These are phyloP conservation scores for Colletotrichum brevisporum DNA, from an alignment of 2,329 filamentous ascomycete genomes.

Conservation along the genomic window DNA sequence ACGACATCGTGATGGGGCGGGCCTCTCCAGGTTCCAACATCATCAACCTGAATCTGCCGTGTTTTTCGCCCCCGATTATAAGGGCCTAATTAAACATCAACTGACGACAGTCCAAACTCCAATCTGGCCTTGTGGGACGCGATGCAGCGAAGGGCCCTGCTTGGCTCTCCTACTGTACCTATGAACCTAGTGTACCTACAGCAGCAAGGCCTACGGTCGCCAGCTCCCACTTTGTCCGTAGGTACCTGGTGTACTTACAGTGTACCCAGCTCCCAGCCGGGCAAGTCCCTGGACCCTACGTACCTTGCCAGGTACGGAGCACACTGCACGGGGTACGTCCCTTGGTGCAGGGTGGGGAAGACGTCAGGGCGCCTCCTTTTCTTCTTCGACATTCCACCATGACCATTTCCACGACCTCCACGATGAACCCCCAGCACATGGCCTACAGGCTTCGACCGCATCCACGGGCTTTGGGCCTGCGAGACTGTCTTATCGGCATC, in stretches of 20 bases:
- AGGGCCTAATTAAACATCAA: slow-evolving; percentile 16
- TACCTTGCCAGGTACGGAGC: neutral
- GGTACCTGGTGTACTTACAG: no score
- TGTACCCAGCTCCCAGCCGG: no score
- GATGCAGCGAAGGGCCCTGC: slow-evolving; percentile 23
- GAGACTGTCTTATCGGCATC: slow-evolving; percentile 25
- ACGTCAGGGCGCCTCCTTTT: slow-evolving; percentile 11
- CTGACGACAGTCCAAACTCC: slow-evolving; percentile 6
- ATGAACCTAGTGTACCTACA: no score
- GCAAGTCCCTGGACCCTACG: neutral
- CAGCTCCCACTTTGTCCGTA: no score
- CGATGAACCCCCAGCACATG: neutral
- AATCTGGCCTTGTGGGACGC: slow-evolving; percentile 28
- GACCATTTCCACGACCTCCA: no score
- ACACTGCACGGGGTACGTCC: neutral
- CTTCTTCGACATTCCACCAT: slow-evolving; percentile 10
- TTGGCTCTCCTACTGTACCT: neutral
- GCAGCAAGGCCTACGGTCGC: neutral
- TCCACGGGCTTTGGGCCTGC: neutral
- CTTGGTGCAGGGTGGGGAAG: slow-evolving; percentile 7
- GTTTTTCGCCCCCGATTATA: neutral
- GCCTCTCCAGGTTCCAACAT: no score
- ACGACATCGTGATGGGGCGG: neutral
- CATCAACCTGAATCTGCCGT: slow-evolving; percentile 8
- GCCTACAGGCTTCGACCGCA: neutral